Evolutionary conservation across 306 rosid species (phyloP).

Genomic region (Cajanus cajan): DNA sequence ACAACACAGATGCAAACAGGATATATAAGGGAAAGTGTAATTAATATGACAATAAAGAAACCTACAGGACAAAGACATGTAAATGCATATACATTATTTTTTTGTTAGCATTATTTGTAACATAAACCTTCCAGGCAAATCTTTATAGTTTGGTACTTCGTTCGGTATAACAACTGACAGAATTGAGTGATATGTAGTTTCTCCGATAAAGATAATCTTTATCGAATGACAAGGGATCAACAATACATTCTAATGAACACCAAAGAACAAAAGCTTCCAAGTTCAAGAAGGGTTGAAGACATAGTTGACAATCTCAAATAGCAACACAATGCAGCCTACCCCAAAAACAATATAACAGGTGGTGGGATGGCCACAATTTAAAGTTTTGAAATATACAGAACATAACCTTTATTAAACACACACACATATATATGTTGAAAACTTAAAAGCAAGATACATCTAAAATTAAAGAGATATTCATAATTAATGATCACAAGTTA

Average conservation of each 20-base stretch:
- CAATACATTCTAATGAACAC: conserved; percentile 4
- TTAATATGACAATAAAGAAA: conserved; percentile 10
- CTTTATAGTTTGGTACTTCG: background rate
- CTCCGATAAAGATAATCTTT: background rate
- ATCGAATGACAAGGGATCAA: background rate
- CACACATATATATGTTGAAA: background rate
- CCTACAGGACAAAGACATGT: background rate
- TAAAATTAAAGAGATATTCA: background rate
- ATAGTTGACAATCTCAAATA: background rate
- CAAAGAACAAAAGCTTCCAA: background rate
- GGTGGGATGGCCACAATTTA: background rate
- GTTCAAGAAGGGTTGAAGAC: background rate
- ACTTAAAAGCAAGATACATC: background rate
- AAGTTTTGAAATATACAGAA: background rate
- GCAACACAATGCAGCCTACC: background rate
- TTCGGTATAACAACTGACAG: background rate
- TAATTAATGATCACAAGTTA: background rate
- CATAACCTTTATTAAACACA: background rate
- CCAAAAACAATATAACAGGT: background rate
- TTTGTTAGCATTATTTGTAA: background rate
- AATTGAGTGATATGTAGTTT: background rate
- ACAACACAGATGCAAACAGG: background rate
- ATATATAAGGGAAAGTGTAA: conserved; percentile 14
- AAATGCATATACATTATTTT: background rate
- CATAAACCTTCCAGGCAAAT: background rate